A percentile compares a stretch with the other conserved stretches of the same genome.
phyloP scores from a whole-genome alignment of 106 monocot species.

The Allium cepa region DNA sequence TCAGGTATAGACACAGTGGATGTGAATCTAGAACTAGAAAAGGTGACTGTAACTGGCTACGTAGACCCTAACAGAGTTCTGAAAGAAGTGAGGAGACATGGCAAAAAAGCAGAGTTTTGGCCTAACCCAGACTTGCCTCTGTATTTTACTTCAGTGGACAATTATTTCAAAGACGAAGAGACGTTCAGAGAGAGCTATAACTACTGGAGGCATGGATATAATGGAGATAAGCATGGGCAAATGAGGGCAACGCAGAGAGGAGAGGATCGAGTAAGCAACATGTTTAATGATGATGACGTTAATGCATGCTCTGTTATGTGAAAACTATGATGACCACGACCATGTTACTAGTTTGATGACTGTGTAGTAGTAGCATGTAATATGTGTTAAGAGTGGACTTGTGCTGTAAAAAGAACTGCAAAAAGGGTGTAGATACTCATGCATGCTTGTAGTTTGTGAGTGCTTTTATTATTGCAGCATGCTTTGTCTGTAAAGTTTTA shows the following conservation, averaged over 20 bases:
- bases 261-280: constrained; percentile 64
- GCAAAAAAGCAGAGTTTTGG: constrained; percentile 97
- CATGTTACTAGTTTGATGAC: no score
- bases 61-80: constrained; percentile 71
- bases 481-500: no score
- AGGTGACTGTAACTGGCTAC: constrained; percentile 91
- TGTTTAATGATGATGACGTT: constrained; percentile 93
- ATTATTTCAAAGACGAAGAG: constrained; percentile 72
- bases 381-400: neutral
- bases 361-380: neutral
- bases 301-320: constrained; percentile 84
- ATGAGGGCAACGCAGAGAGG: constrained; percentile 41
- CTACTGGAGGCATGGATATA: constrained; percentile 88
- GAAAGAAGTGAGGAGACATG: constrained; percentile 66
- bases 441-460: neutral
- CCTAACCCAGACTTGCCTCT: constrained; percentile 59
- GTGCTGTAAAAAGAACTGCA: neutral
- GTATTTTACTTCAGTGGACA: constrained; percentile 44
- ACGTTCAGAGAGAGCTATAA: constrained; percentile 68
- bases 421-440: neutral
- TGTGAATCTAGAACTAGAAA: constrained; percentile 56
- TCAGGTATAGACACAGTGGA: constrained; percentile 77
- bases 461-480: neutral
- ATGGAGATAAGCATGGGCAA: constrained; percentile 76
- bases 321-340: neutral